A percentile compares a stretch with the other conserved stretches of the same genome.
Conservation (phyloP, 108 stramenopile species). For the Discostella pseudostelligera region DNA sequence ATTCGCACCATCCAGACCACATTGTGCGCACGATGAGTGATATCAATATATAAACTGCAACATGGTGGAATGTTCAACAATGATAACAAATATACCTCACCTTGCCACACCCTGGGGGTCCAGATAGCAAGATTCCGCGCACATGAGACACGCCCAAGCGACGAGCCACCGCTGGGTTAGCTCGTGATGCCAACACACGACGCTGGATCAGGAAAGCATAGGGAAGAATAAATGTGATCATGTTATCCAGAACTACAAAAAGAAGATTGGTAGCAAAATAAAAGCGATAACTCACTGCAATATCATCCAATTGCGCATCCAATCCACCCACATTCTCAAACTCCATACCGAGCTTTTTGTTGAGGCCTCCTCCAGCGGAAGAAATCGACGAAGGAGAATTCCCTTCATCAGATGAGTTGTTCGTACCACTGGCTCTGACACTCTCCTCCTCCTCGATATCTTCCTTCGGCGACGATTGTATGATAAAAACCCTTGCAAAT, state of each 20-base stretch:
- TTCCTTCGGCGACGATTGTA: slow-evolving; percentile 10
- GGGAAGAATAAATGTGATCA: background rate
- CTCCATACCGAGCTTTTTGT: slow-evolving; percentile 65
- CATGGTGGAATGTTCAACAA: no score
- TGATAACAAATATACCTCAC: background rate
- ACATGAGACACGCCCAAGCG: slow-evolving; percentile 86
- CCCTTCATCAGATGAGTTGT: background rate
- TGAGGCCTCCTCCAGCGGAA: slow-evolving; percentile 31
- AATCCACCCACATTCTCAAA: slow-evolving; percentile 86
- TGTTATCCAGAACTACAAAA: background rate
- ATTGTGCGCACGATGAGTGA: no score
- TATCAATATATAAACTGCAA: no score
- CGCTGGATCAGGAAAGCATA: slow-evolving; percentile 16
- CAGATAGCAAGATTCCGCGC: slow-evolving; percentile 74
- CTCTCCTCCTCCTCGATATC: slow-evolving; percentile 18
- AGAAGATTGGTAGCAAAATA: background rate
- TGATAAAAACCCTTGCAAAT: slow-evolving; percentile 36
- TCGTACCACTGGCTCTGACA: background rate
- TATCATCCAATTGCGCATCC: slow-evolving; percentile 81
- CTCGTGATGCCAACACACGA: slow-evolving; percentile 77
- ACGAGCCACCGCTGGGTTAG: slow-evolving; percentile 86
- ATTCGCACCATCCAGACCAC: background rate
- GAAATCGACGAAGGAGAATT: background rate
- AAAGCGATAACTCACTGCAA: slow-evolving; percentile 34
- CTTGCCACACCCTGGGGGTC: slow-evolving; percentile 75